Conservation (phyloP, 75 land plant species). For the Cunninghamia lanceolata region DNA sequence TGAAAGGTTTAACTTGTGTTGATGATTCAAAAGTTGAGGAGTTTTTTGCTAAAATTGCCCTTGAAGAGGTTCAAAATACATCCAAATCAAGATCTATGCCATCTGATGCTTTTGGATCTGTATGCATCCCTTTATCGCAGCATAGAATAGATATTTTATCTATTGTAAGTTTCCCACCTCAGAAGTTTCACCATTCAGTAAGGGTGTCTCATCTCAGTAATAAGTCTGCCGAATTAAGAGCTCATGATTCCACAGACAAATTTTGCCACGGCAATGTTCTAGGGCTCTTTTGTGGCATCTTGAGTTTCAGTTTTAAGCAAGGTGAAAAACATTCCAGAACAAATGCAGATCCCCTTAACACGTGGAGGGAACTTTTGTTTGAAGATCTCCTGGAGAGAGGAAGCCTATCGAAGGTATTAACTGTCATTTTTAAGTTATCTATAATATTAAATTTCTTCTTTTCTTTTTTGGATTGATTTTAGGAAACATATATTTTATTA, state of each 20-base stretch:
- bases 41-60: constrained; percentile 3
- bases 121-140: constrained; percentile 25
- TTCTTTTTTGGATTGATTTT: background rate
- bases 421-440: background rate
- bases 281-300: constrained; percentile 22
- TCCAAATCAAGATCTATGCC: background rate
- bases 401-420: constrained; percentile 23
- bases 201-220: background rate
- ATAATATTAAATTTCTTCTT: background rate
- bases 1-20: background rate
- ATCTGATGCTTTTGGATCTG: constrained; percentile 20
- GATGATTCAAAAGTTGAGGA: constrained; percentile 7
- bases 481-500: background rate
- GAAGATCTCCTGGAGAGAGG: constrained; percentile 15
- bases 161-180: constrained; percentile 17
- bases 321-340: constrained; percentile 1
- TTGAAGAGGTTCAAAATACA: constrained; percentile 7
- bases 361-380: constrained; percentile 19
- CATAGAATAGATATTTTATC: constrained; percentile 32
- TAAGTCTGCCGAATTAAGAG: background rate
- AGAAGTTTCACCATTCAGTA: constrained; percentile 10
- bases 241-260: background rate
- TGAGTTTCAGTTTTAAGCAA: constrained; percentile 8
- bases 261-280: constrained; percentile 3
- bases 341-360: constrained; percentile 4